Evolutionary conservation across 345 rosid species (phyloP).

Genomic region (Camelina sativa): DNA sequence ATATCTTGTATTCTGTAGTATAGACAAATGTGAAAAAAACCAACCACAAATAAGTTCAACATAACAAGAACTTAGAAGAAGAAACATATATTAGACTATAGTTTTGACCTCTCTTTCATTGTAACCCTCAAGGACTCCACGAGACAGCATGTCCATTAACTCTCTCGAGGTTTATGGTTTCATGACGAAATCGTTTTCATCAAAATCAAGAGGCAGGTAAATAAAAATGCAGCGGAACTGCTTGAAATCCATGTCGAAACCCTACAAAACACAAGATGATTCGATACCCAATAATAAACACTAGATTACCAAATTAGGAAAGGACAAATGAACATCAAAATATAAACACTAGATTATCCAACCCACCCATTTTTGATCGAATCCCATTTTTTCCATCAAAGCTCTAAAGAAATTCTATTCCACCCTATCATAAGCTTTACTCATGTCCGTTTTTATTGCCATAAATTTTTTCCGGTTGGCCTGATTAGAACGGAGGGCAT

Average conservation of each 20-base stretch:
- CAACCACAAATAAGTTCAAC: neutral
- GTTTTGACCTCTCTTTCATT: neutral
- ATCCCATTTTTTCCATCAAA: no score
- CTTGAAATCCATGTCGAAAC: constrained; percentile 15
- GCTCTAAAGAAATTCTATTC: no score
- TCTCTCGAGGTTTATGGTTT: neutral
- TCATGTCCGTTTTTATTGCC: no score
- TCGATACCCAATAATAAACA: neutral
- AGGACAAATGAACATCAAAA: neutral
- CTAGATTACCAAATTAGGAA: neutral
- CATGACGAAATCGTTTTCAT: neutral
- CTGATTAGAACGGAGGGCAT: no score
- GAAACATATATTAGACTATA: neutral
- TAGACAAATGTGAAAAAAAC: no score
- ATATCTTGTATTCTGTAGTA: no score
- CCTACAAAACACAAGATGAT: neutral
- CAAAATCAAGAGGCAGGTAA: neutral
- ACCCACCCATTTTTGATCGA: no score
- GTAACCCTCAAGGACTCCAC: neutral
- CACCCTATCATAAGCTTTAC: no score
- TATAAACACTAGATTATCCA: no score
- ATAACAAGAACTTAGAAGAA: no score
- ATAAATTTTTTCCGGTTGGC: no score
- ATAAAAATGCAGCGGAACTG: constrained; percentile 9
- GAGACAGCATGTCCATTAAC: constrained; percentile 7